A percentile compares a stretch with the other conserved stretches of the same genome.
Evolutionary conservation across 2,329 filamentous ascomycete species (phyloP).

Genomic region (Claviceps purpurea): DNA sequence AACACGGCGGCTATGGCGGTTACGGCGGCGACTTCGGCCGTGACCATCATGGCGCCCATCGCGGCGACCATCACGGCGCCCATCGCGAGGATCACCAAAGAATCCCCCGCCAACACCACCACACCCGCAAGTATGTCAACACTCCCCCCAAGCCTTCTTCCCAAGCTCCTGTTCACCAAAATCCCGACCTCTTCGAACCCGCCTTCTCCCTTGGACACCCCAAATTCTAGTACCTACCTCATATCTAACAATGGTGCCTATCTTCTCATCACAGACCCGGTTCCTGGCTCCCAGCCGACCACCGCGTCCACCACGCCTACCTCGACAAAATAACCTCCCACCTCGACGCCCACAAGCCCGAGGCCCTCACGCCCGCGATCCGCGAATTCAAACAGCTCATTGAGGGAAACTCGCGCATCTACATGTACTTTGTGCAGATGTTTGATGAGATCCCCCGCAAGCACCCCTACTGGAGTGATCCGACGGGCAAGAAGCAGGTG

Average conservation of each 20-base stretch:
- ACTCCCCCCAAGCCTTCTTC: background rate
- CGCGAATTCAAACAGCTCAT: constrained; percentile 54
- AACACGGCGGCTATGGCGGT: no score
- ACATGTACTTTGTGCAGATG: constrained; percentile 55
- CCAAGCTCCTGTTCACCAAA: background rate
- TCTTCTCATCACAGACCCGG: constrained; percentile 27
- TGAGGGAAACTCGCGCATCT: constrained; percentile 47
- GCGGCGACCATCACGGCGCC: no score
- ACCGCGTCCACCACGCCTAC: constrained; percentile 49
- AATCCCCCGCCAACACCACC: constrained; percentile 35
- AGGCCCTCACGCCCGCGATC: constrained; percentile 44
- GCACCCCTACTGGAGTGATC: constrained; percentile 46
- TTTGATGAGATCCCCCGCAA: constrained; percentile 52
- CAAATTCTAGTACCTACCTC: background rate
- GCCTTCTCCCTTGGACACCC: background rate
- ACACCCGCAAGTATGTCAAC: constrained; percentile 29
- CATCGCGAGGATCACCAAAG: constrained; percentile 25
- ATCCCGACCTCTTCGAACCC: background rate
- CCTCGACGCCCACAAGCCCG: constrained; percentile 33
- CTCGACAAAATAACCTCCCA: constrained; percentile 42
- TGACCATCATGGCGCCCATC: no score
- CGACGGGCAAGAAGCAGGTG: constrained; percentile 48
- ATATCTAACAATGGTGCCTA: no score
- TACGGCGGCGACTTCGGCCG: no score
- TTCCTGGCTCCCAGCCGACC: constrained; percentile 50